Conservation (phyloP, 2,329 filamentous ascomycete genomes). For the Aspergillus puulaauensis region DNA sequence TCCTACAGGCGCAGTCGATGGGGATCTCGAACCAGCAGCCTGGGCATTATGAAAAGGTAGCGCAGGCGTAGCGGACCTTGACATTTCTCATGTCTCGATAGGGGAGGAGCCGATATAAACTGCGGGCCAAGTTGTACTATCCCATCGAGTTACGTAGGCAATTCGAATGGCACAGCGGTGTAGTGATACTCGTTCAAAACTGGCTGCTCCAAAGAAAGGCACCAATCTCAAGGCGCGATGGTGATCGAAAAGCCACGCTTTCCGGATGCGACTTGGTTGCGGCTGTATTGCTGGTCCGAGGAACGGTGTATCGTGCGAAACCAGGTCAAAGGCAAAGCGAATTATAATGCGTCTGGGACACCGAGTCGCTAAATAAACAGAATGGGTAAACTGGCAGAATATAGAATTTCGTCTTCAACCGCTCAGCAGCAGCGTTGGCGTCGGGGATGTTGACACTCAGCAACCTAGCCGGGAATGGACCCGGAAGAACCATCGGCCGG, state of each 20-base stretch:
- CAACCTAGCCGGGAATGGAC: constrained; percentile 16
- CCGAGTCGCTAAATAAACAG: not conserved
- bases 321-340: constrained; percentile 1
- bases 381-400: not conserved
- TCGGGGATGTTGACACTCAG: constrained; percentile 3
- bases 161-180: not conserved
- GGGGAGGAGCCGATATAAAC: constrained; percentile 13
- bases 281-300: constrained; percentile 19
- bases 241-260: constrained; percentile 22
- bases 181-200: not conserved
- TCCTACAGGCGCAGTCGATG: constrained; percentile 29
- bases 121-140: constrained; percentile 26
- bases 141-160: constrained; percentile 19
- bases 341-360: not conserved
- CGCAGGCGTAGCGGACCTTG: constrained; percentile 58
- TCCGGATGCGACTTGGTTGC: constrained; percentile 31
- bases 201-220: not conserved
- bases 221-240: not conserved
- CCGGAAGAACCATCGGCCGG: constrained; percentile 4
- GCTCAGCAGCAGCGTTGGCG: not conserved
- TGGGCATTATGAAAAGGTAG: constrained; percentile 58
- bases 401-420: constrained; percentile 2
- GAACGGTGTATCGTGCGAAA: constrained; percentile 1
- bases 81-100: constrained; percentile 57
- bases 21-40: constrained; percentile 28